Base-by-base conservation (phyloP, 2,329 filamentous ascomycete genomes). In the Lasiodiplodia citricola region DNA sequence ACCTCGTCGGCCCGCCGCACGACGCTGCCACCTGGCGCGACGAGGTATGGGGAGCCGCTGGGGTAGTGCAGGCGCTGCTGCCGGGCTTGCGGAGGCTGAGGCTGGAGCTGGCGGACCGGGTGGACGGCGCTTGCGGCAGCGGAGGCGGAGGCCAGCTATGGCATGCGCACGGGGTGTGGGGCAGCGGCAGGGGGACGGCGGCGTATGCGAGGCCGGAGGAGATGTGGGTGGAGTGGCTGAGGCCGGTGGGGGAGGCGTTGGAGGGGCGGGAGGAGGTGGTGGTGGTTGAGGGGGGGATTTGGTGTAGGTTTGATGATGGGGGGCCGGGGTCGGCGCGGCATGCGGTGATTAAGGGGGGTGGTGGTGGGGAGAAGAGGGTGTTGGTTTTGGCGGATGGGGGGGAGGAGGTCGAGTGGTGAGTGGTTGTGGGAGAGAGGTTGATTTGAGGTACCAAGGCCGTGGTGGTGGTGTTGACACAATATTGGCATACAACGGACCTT, bases 371-470 rank as follows among this genome's bases (percentile, higher is more conserved):
- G 25, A 28, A 28, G 47, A 51, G 47, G 21, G 47, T 51, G 47
- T 13, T 23, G 21, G 21, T 18, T 14, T 8, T 51, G 47, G 10
- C 8, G 47, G 21, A 21, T 21, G 47, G 16, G 38, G 5, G 47
- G 16, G 18, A 21, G 47, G 47, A 51, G 47, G 47, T 51, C 16
- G 47, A 51, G 47, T 50, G 47, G 47, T 50, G 47, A 76, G 25
- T n/a, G n/a, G n/a, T n/a, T n/a, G n/a, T n/a, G n/a, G n/a, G n/a
- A n/a, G n/a, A n/a, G n/a, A n/a, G n/a, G n/a, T n/a, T 25, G 25
- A 25, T 25, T 25, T 25, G 25, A 25, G 25, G 25, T 25, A 25
- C 25, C 4, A 28, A 5, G 25, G 25, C 25, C 25, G 4, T 28
- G 4, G 3, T 41, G 38, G 25, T 28, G 25, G 25, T 28, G 23